Percentiles rank a stretch among this genome's conserved stretches.
Conservation (phyloP, 345 rosid species). For the Boechera divaricarpa region DNA sequence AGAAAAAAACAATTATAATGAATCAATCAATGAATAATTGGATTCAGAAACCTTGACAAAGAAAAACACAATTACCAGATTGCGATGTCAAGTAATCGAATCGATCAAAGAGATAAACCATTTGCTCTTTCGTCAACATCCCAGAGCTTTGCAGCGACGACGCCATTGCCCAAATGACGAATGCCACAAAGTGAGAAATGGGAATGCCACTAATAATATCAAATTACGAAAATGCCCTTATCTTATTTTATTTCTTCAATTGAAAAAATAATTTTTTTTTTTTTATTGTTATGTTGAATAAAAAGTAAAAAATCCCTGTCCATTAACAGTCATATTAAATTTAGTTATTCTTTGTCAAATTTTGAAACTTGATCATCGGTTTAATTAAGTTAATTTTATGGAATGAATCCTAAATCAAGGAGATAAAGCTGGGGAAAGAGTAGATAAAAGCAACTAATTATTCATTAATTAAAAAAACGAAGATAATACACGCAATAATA, state of each 20-base stretch:
- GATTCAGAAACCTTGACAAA: not conserved
- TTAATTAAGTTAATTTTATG: no score
- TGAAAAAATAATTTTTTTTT: no score
- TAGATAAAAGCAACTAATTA: not conserved
- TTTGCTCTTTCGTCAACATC: slow-evolving; percentile 69
- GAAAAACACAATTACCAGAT: slow-evolving; percentile 54
- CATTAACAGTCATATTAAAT: no score
- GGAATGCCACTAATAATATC: not conserved
- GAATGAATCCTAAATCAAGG: not conserved
- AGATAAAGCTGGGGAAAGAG: not conserved
- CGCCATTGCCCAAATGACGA: slow-evolving; percentile 5
- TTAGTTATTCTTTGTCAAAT: no score
- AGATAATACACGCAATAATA: slow-evolving; percentile 22
- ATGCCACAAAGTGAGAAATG: not conserved
- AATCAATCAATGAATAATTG: not conserved
- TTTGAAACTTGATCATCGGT: no score
- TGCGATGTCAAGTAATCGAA: slow-evolving; percentile 65
- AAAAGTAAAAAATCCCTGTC: no score
- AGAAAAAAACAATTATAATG: not conserved
- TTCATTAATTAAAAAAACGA: slow-evolving; percentile 1
- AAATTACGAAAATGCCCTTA: slow-evolving; percentile 26
- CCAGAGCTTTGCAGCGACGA: slow-evolving; percentile 52
- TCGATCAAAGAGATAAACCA: slow-evolving; percentile 71
- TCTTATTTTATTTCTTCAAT: no score
- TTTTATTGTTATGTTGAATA: no score